Evolutionary conservation across 192 early-diverging fungal genomes (phyloP), one percentile per base, ranked within the genome.

Genomic region (Umbelopsis sp.): DNA sequence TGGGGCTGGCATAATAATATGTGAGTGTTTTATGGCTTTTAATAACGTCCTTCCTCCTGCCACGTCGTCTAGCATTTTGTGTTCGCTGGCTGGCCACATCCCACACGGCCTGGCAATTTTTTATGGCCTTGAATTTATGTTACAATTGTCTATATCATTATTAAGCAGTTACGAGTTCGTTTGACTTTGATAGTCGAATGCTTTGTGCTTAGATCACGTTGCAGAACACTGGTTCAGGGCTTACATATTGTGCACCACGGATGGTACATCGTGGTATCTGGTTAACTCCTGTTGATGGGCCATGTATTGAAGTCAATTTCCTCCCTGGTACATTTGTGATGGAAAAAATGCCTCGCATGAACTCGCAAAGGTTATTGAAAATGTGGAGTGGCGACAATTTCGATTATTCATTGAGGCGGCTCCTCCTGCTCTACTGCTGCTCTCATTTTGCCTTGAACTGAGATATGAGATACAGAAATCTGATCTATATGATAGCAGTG

Each of bases 171-270:
- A n/a, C 21, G 52, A 22, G 25, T 25, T 54, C 24, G 24, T 54
- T n/a, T 4, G 25, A n/a, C 43, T 44, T 44, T 44, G 43, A 44
- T 44, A 44, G 43, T 44, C 43, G 7, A 44, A 44, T 44, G 43
- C 43, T 44, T 44, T 44, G 43, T 54, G 52, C 52, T 54, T 25
- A 54, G 22, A 54, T 0, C 52, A 54, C 52, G 52, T 54, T 54
- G 1, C 2, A 0, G 52, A 54, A 26, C 43, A 44, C 5, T 44
- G 43, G 43, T 44, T 44, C 43, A 44, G 43, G 43, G 43, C 43
- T 44, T 44, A 44, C 43, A 44, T 44, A 44, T 44, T 44, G 43
- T 44, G 43, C 43, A 12, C 43, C 43, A 44, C 43, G 43, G 5
- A 12, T 44, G 43, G 43, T 44, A 44, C 43, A 44, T 44, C 43